phyloP scores from a whole-genome alignment of 2,329 filamentous ascomycete genomes.

The Thyridium curvatum region DNA sequence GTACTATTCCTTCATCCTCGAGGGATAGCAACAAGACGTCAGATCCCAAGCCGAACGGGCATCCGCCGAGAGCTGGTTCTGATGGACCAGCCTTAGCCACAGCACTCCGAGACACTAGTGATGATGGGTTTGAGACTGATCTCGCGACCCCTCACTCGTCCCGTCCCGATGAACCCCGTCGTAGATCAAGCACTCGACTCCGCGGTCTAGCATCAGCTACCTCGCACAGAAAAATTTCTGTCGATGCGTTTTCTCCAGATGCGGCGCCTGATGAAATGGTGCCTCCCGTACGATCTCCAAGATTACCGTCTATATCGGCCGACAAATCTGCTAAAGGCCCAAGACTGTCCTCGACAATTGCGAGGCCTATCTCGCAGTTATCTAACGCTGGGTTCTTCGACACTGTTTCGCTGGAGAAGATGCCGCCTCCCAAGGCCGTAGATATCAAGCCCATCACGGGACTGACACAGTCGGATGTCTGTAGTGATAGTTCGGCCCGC shows the following conservation, averaged over 20 bases:
- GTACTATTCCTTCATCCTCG: too few relatives aligned
- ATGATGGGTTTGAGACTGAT: too few relatives aligned
- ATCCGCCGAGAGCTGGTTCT: not conserved
- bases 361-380: slow-evolving; percentile 25
- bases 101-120: too few relatives aligned
- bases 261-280: slow-evolving; percentile 18
- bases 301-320: slow-evolving; percentile 10
- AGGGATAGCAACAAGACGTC: not conserved
- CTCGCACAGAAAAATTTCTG: slow-evolving; percentile 22
- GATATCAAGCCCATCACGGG: slow-evolving; percentile 10
- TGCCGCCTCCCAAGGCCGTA: slow-evolving; percentile 19
- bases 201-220: slow-evolving; percentile 19
- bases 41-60: not conserved
- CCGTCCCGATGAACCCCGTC: slow-evolving; percentile 14
- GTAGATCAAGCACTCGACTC: slow-evolving; percentile 25
- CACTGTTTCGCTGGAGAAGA: slow-evolving; percentile 22
- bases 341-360: slow-evolving; percentile 10
- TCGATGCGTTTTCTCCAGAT: slow-evolving; percentile 22
- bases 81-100: slow-evolving; percentile 4
- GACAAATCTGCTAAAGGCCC: slow-evolving; percentile 12
- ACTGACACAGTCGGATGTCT: slow-evolving; percentile 4
- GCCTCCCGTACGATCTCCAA: slow-evolving; percentile 21
- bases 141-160: slow-evolving; percentile 1
- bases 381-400: slow-evolving; percentile 24
- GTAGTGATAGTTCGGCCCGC: too few relatives aligned